Evolutionary conservation across 2,329 filamentous ascomycete genomes (phyloP), one percentile per base, ranked within the genome.

Genomic region (Claviceps sp.): DNA sequence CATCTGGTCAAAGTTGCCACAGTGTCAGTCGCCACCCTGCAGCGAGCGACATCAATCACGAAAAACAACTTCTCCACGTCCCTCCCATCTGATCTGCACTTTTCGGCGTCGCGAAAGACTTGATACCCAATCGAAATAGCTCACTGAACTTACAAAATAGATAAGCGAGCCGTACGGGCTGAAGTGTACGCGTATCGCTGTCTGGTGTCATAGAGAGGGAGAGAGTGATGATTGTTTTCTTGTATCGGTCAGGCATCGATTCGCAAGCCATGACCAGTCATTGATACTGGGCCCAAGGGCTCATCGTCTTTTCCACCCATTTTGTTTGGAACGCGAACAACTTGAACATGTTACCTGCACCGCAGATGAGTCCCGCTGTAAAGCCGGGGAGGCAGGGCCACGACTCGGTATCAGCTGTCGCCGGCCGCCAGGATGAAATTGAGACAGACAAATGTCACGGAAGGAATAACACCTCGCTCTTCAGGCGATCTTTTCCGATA

Each of bases 351-450:
- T 68, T 76, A 54, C 73, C 75, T 57, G 66, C 73, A 55, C 64
- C 76, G 53, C 75, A 78, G 62, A 71, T 70, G 69, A 71, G 74
- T 70, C 73, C 67, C 62, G 68, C 64, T 58, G 68, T 69, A 71
- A 72, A 75, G 71, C 73, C 69, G 53, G 65, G 67, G 50, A 65
- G 67, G 54, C 64, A 66, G 52, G 68, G 67, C 53, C 62, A 69
- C 58, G 68, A 72, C 54, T 57, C 65, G 8, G 11, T 47, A 36
- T 40, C 48, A 4, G 43, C 6, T 40, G 26, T 42, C 16, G 36
- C 44, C 20, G 38, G 34, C 44, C 45, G 34, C 44, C 47, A 22
- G 16, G 47, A 52, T 22, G 39, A 14, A 13, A 37, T 37, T 29
- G 51, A 54, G 37, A 52, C 23, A 14, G 22, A 39, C n/a, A 17